These are phyloP conservation scores for Melastoma malabathricum DNA, from an alignment of 345 rosid genomes.

Conservation along the genomic window DNA sequence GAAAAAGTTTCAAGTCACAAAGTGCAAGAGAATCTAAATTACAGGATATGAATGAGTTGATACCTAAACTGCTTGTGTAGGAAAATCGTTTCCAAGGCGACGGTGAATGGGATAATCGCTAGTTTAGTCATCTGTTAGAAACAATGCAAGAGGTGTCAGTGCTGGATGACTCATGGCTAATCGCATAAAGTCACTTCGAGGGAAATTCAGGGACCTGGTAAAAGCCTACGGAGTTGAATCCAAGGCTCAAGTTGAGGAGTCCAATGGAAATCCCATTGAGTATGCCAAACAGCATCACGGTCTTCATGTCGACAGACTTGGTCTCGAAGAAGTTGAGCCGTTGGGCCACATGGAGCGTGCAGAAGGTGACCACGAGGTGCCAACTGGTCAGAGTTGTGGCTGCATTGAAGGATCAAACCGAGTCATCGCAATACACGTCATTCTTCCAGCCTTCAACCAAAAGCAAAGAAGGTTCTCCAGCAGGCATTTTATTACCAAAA, in stretches of 20 bases:
- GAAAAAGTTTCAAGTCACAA: neutral
- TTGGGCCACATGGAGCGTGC: constrained; percentile 79
- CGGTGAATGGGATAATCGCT: constrained; percentile 97
- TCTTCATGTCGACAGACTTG: constrained; percentile 67
- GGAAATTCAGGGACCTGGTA: too few species aligned
- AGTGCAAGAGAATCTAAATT: too few species aligned
- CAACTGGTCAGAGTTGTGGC: constrained; percentile 95
- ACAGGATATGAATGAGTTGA: neutral
- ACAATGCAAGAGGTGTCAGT: too few species aligned
- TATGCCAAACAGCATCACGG: constrained; percentile 86
- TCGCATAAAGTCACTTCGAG: too few species aligned
- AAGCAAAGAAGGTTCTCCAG: too few species aligned
- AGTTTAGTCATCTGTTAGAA: constrained; percentile 83
- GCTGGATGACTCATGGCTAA: too few species aligned
- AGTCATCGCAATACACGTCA: too few species aligned
- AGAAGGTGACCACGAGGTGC: constrained; percentile 91
- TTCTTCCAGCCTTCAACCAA: too few species aligned
- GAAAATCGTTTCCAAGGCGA: constrained; percentile 79
- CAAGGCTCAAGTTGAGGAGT: constrained; percentile 84
- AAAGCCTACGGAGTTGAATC: constrained; percentile 95
- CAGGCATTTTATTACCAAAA: constrained; percentile 60
- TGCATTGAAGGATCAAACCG: constrained; percentile 12
- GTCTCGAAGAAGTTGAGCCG: constrained; percentile 70
- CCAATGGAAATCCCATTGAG: constrained; percentile 96
- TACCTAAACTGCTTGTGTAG: constrained; percentile 90